Percentiles rank a stretch among this genome's conserved stretches.
These are phyloP conservation scores for Fraxinus velutina DNA, from an alignment of 305 asterid species.

Conservation along the genomic window DNA sequence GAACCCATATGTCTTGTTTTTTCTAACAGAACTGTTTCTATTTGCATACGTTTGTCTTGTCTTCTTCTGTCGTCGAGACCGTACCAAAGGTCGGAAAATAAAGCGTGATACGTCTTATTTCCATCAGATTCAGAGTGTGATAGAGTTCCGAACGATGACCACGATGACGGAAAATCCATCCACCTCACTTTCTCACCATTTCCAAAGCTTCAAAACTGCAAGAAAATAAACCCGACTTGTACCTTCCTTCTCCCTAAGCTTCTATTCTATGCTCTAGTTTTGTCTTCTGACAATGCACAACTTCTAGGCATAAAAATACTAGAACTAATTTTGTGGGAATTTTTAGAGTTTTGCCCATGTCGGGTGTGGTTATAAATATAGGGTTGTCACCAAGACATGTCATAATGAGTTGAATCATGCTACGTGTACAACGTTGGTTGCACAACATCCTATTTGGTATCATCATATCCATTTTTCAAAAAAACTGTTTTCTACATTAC, in stretches of 20 bases:
- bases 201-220: constrained; percentile 27
- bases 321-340: constrained; percentile 30
- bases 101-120: neutral
- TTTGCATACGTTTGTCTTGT: constrained; percentile 39
- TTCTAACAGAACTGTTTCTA: constrained; percentile 23
- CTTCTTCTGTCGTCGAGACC: constrained; percentile 38
- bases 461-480: too few relatives aligned
- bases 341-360: constrained; percentile 54
- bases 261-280: constrained; percentile 32
- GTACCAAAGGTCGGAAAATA: constrained; percentile 6
- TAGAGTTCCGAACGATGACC: neutral
- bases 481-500: too few relatives aligned
- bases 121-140: neutral
- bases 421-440: too few relatives aligned
- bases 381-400: constrained; percentile 62
- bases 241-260: constrained; percentile 21
- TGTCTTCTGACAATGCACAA: constrained; percentile 19
- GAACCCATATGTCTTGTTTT: constrained; percentile 39
- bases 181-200: constrained; percentile 36
- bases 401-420: neutral
- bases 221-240: neutral
- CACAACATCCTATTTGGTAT: too few relatives aligned
- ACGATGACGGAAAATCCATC: neutral
- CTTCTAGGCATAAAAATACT: constrained; percentile 38
- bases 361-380: constrained; percentile 53